Evolutionary conservation across 257 asterid genomes (phyloP), one percentile per base, ranked within the genome.

Genomic region (Lycium ferocissimum): DNA sequence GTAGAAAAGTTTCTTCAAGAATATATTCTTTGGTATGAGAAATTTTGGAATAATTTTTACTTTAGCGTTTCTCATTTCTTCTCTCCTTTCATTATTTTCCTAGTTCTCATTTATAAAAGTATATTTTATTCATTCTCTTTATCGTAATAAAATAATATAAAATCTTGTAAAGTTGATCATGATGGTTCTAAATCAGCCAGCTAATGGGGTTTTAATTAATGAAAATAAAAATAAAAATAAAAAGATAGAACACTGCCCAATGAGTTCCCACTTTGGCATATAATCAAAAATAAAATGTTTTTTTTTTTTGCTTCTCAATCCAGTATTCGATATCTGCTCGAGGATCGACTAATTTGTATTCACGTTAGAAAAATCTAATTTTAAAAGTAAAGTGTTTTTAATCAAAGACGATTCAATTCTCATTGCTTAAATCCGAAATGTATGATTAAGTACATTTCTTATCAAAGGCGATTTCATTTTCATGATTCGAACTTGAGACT

Each of bases 1-100:
- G 61, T 20, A 20, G 54, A 73, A 40, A 3, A 47, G 40, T 73
- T 75, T 49, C 81, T 22, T 49, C 62, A 75, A 49, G 9, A 75
- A 75, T 75, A 75, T 75, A 49, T 75, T 75, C 62, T 75, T 49
- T 49, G 22, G 20, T 51, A 75, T 51, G 20, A 22, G 81, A 75
- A 22, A 49, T 49, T 49, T 75, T 49, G 40, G 81, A 75, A 75
- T 75, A 49, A 22, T 75, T 75, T 47, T 75, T 9, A 73, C 8
- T 75, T 5, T 75, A 5, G 8, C 33, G n/a, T 59, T 51, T 75
- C 45, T 40, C 45, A 40, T 40, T 40, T 40, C 3, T 40, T 40
- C 45, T 13, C 69, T 20, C 7, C 11, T 62, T 20, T 62, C 45
- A 75, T 49, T 75, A 49, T 12, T 13, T 75, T 49, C 22, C 22